Conservation (phyloP, 768 basidiomycete species). For the Lactarius evosmus region DNA sequence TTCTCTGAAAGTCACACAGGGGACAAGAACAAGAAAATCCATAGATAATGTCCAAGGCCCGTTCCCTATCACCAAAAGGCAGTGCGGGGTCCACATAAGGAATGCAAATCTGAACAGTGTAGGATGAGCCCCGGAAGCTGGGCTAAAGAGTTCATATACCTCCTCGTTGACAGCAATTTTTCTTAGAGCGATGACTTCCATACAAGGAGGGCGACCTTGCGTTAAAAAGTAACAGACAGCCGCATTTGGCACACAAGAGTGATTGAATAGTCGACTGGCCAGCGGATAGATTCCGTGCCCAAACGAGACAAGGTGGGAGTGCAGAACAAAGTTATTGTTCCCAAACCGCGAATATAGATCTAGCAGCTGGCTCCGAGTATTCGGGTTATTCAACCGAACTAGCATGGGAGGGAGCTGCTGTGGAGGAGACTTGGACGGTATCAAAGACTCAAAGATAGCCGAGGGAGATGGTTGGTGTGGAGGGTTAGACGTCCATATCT, state of each 20-base stretch:
- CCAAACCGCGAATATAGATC: constrained; percentile 58
- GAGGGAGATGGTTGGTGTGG: background rate
- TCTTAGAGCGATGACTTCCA: constrained; percentile 65
- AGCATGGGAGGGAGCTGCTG: constrained; percentile 35
- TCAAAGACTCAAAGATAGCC: constrained; percentile 30
- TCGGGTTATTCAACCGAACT: background rate
- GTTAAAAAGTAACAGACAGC: constrained; percentile 55
- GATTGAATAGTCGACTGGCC: constrained; percentile 80
- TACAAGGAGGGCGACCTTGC: constrained; percentile 39
- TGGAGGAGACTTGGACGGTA: constrained; percentile 28
- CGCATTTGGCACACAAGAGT: constrained; percentile 76
- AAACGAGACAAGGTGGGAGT: constrained; percentile 65
- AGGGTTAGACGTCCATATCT: constrained; percentile 31
- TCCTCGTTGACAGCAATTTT: constrained; percentile 60
- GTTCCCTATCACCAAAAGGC: constrained; percentile 50
- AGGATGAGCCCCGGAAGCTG: constrained; percentile 2
- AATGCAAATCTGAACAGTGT: constrained; percentile 56
- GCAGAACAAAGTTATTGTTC: constrained; percentile 80
- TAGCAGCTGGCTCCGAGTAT: constrained; percentile 17
- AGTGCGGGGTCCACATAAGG: constrained; percentile 80
- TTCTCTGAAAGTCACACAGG: constrained; percentile 50
- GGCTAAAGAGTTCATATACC: constrained; percentile 39
- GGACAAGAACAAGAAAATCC: constrained; percentile 63
- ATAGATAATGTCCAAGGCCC: constrained; percentile 59
- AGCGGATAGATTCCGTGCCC: constrained; percentile 75